These are phyloP conservation scores for Rosa lucieae DNA, from an alignment of 306 rosid species.

Conservation along the genomic window DNA sequence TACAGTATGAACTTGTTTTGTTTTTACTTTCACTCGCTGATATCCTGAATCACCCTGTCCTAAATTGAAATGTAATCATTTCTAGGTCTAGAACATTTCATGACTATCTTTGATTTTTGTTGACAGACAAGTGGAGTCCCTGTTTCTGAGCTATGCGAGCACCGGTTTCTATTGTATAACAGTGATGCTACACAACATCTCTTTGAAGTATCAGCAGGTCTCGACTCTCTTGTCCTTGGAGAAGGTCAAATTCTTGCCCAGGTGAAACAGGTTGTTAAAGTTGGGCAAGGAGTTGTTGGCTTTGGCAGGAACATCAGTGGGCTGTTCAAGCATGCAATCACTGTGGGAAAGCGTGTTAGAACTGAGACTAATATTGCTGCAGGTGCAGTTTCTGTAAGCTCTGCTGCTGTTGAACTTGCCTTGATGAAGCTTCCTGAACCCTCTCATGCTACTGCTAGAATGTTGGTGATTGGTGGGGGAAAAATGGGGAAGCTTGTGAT, in stretches of 20 bases:
- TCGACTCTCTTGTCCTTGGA: slow-evolving; percentile 97
- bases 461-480: slow-evolving; percentile 93
- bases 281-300: slow-evolving; percentile 93
- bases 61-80: not conserved
- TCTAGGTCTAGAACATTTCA: not conserved
- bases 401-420: slow-evolving; percentile 96
- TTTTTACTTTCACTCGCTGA: not conserved
- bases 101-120: slow-evolving; percentile 14
- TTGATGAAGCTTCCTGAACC: slow-evolving; percentile 81
- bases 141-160: slow-evolving; percentile 77
- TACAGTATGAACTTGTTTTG: not conserved
- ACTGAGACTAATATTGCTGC: slow-evolving; percentile 95
- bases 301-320: slow-evolving; percentile 97
- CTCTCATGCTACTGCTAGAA: slow-evolving; percentile 61
- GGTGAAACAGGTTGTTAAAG: slow-evolving; percentile 97
- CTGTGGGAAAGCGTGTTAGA: slow-evolving; percentile 97
- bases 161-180: slow-evolving; percentile 81
- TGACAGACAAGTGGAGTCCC: slow-evolving; percentile 92
- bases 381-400: slow-evolving; percentile 99
- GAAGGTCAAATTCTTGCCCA: slow-evolving; percentile 99
- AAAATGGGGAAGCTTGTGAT: slow-evolving; percentile 99
- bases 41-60: not conserved
- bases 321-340: slow-evolving; percentile 93
- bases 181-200: slow-evolving; percentile 88
- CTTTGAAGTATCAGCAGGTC: slow-evolving; percentile 96